Base-by-base conservation (phyloP, 2,329 filamentous ascomycete genomes). In the Seiridium unicorne region DNA sequence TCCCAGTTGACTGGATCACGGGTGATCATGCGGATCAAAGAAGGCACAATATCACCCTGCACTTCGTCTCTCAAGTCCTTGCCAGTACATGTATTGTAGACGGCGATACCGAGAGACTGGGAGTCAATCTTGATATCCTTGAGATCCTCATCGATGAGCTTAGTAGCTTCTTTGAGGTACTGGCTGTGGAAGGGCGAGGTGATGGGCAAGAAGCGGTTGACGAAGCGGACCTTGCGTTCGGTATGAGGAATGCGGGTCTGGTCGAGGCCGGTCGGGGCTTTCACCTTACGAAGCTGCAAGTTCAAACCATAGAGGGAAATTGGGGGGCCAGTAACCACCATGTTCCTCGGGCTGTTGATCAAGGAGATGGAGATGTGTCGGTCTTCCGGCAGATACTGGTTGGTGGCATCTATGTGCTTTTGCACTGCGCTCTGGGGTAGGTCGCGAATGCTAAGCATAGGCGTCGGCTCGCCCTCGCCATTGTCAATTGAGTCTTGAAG, bases 101-200 rank as follows among this genome's bases (percentile, higher is more conserved):
- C 91, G 2, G 95, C 87, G 59, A 97, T 94, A 40, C 84, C 90
- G 18, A 99, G 83, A 42, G 86, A 84, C 59, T 85, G 84, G 59
- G 87, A 85, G 58, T 91, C 84, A 59, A 98, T 94, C 58, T 84
- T 79, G 65, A 98, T 81, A 66, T 93, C 85, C 75, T 92, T 92
- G 63, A 99, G 82, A 72, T 99, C 96, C 68, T 94, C 88, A 59
- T 93, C 86, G 63, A 99, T 92, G 68, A 93, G 83, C 62, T 88
- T 84, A 34, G 91, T 92, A 2, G 95, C 94, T 66, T 93, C 88
- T 32, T 84, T 81, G 13, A 99, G 87, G 73, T 98, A 97, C 62
- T 92, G 89, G 84, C 95, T 99, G 83, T 99, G 95, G 84, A 99
- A 99, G 4, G 95, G 96, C 8, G 95, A 93, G 1, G 94, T 97